Evolutionary conservation across 2,329 filamentous ascomycete species (phyloP).

Genomic region (Phyllosticta ampelicida): DNA sequence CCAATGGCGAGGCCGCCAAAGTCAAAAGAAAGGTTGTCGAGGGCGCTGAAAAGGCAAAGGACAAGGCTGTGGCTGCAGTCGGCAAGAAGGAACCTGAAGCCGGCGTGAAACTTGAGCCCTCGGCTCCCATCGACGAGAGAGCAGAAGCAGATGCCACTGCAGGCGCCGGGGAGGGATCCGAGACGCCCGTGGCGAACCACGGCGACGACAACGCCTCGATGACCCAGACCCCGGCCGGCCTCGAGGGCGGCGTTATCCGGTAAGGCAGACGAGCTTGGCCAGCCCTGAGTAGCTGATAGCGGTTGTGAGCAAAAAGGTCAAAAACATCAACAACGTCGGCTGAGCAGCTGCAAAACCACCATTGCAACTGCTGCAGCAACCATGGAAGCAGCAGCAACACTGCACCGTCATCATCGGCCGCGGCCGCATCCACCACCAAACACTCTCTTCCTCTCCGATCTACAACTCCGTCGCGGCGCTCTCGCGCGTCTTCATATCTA

Average conservation of each 20-base stretch:
- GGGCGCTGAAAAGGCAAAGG: constrained; percentile 24
- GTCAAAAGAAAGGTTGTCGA: constrained; percentile 28
- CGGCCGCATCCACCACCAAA: neutral
- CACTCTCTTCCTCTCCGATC: neutral
- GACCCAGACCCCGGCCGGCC: constrained; percentile 8
- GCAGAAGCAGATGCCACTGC: constrained; percentile 4
- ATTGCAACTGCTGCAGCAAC: neutral
- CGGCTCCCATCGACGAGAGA: constrained; percentile 4
- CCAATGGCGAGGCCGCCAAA: constrained; percentile 20
- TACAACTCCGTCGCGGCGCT: neutral
- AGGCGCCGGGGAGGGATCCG: constrained; percentile 3
- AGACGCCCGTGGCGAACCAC: constrained; percentile 5
- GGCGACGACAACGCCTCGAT: constrained; percentile 2
- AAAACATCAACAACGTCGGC: neutral
- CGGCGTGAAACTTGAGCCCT: constrained; percentile 2
- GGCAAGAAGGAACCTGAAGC: neutral
- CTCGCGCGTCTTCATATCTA: neutral
- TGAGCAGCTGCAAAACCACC: neutral
- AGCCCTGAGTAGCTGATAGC: neutral
- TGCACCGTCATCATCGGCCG: neutral
- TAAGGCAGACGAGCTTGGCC: constrained; percentile 6
- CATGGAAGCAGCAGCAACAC: neutral
- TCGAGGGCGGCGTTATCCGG: constrained; percentile 10
- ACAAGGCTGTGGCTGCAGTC: constrained; percentile 15
- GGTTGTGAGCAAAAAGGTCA: neutral